A percentile compares a stretch with the other conserved stretches of the same genome.
phyloP scores from a whole-genome alignment of 768 basidiomycete species.

The Hypsizygus marmoreus region DNA sequence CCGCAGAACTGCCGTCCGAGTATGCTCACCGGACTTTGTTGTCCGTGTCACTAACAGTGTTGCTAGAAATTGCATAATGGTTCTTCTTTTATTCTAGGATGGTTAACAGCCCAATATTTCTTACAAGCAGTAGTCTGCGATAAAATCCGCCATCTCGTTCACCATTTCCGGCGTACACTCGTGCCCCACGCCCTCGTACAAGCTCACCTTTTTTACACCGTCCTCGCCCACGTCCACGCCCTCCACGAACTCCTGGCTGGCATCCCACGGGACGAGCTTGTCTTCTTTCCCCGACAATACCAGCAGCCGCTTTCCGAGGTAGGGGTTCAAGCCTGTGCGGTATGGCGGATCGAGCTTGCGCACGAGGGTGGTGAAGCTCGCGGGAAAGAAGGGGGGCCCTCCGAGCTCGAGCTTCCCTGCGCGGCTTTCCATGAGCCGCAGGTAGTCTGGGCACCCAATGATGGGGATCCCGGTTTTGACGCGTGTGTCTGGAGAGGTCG shows the following conservation, averaged over 20 bases:
- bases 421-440: constrained; percentile 56
- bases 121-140: constrained; percentile 22
- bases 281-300: constrained; percentile 71
- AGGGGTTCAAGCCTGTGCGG: constrained; percentile 50
- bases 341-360: constrained; percentile 49
- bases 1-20: no score
- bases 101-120: no score
- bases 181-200: constrained; percentile 63
- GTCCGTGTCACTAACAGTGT: no score
- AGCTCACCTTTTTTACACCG: constrained; percentile 57
- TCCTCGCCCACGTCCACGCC: constrained; percentile 49
- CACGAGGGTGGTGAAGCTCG: constrained; percentile 51
- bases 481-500: constrained; percentile 39
- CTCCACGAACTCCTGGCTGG: constrained; percentile 58
- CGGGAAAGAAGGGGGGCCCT: constrained; percentile 62
- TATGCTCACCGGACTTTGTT: no score
- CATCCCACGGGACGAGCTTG: constrained; percentile 64
- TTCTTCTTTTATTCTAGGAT: no score
- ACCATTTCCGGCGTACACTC: constrained; percentile 64
- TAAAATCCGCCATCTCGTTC: constrained; percentile 39
- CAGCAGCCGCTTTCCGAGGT: constrained; percentile 71
- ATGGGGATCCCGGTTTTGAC: constrained; percentile 49
- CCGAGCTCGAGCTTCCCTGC: constrained; percentile 48
- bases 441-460: constrained; percentile 75
- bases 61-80: no score